These are phyloP conservation scores for Tuber calosporum DNA, from an alignment of 495 filamentous ascomycete genomes.

Conservation along the genomic window DNA sequence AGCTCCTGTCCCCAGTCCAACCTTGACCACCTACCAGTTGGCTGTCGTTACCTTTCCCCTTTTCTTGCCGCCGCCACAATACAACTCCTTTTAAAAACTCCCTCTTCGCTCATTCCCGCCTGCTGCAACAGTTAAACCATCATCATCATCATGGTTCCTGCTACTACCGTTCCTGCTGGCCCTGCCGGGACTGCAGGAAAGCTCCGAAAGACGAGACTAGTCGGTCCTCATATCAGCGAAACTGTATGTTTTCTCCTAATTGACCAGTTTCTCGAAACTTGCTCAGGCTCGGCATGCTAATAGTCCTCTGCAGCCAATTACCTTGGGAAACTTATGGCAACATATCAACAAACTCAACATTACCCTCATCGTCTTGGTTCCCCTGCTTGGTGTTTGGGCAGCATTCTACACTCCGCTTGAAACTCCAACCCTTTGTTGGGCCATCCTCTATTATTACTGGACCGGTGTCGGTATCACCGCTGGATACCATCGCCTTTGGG, in stretches of 20 bases:
- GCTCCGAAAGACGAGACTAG: constrained; percentile 28
- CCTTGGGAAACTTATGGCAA: constrained; percentile 83
- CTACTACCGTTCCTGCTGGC: constrained; percentile 11
- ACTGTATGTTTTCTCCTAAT: constrained; percentile 26
- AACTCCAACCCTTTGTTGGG: constrained; percentile 68
- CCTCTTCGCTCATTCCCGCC: background rate
- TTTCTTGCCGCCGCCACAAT: background rate
- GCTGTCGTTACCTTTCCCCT: background rate
- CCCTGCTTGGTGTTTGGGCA: constrained; percentile 64
- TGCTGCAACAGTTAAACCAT: background rate
- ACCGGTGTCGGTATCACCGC: constrained; percentile 85
- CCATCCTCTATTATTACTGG: constrained; percentile 84
- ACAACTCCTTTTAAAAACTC: background rate
- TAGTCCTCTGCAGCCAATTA: constrained; percentile 53
- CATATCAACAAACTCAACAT: constrained; percentile 96
- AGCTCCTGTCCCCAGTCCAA: background rate
- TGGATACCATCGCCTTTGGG: constrained; percentile 88
- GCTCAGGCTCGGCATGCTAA: constrained; percentile 9
- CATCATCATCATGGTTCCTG: constrained; percentile 16
- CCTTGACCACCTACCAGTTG: background rate
- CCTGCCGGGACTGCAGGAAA: constrained; percentile 24
- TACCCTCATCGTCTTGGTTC: constrained; percentile 76
- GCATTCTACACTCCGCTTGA: constrained; percentile 76
- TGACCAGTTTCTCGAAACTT: background rate
- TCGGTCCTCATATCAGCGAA: constrained; percentile 39